Base-by-base conservation (phyloP, 805 yeast genomes). In the Hanseniaspora jakobsenii region DNA sequence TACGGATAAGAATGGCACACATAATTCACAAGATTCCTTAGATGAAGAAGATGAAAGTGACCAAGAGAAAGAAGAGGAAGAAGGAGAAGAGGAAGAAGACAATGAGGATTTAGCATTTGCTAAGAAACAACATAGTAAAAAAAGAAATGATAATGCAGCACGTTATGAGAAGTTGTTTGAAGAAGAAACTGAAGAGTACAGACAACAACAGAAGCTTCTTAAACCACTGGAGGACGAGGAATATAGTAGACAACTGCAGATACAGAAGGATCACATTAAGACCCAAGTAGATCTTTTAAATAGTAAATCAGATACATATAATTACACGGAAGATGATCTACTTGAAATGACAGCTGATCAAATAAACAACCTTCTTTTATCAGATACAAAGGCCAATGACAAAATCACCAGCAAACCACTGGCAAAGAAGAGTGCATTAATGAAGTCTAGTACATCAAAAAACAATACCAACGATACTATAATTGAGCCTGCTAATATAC, bases 171-270 rank as follows among this genome's bases (percentile, higher is more conserved):
- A 42, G 13, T 22, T 19, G 7, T 35, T 42, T 28, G 46, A 42
- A 16, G 39, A 42, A 29, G 46, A 42, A 8, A 42, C 46, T n/a
- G 46, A 42, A 23, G 46, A 42, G 24, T 42, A 42, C 30, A 42
- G 12, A n/a, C 46, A 42, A 24, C 35, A 42, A 12, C 28, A 35
- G 10, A 42, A 42, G 9, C n/a, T 42, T 9, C 27, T 28, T 9
- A 16, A 34, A 13, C 29, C 21, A 3, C 8, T 42, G 6, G 39
- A 28, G 3, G 39, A 35, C 23, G 39, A 27, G 7, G 46, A 42
- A 18, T 29, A n/a, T 17, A 12, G 29, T 3, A 28, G 46, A 10
- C 46, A 42, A 18, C 3, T 42, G 8, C 12, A 28, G 4, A 12
- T 42, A 9, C 46, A 42, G 23, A 42, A 42, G 8, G 36, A 35